Percentiles rank a stretch among this genome's conserved stretches.
Evolutionary conservation across 2,329 filamentous ascomycete genomes (phyloP).

Genomic region (Botrytis hyacinthi): DNA sequence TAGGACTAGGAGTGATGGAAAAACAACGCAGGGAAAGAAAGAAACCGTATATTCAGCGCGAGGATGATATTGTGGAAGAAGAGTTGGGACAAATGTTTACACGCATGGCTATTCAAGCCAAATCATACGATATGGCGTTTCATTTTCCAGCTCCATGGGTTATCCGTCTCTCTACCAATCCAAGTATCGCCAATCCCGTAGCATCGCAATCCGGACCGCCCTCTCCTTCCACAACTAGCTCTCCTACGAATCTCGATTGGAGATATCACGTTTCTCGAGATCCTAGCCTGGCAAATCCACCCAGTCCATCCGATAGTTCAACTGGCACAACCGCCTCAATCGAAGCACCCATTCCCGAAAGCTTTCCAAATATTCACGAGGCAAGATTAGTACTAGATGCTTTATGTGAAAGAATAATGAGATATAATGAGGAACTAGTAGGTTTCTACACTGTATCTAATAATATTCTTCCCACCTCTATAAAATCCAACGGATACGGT

Average conservation of each 20-base stretch:
- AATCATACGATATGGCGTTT: conserved; percentile 67
- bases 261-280: conserved; percentile 4
- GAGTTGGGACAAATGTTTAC: conserved; percentile 64
- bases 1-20: conserved; percentile 54
- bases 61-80: conserved; percentile 40
- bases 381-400: conserved; percentile 57
- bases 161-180: conserved; percentile 48
- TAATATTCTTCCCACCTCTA: conserved; percentile 45
- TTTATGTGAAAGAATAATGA: conserved; percentile 55
- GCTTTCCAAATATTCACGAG: conserved; percentile 51
- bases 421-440: conserved; percentile 57
- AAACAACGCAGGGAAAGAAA: conserved; percentile 49
- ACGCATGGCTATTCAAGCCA: conserved; percentile 61
- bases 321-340: conserved; percentile 25
- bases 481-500: conserved; percentile 38
- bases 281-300: conserved; percentile 29
- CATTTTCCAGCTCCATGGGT: conserved; percentile 63
- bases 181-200: conserved; percentile 29
- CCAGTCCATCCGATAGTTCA: conserved; percentile 45
- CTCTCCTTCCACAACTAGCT: conserved; percentile 1
- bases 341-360: conserved; percentile 30
- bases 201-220: conserved; percentile 25
- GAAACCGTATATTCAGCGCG: conserved; percentile 33
- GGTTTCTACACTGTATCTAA: conserved; percentile 45
- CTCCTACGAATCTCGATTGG: not conserved